Base-by-base conservation (phyloP, 1,139 yeast genomes). In the Yamadazyma spencermartinsiae region DNA sequence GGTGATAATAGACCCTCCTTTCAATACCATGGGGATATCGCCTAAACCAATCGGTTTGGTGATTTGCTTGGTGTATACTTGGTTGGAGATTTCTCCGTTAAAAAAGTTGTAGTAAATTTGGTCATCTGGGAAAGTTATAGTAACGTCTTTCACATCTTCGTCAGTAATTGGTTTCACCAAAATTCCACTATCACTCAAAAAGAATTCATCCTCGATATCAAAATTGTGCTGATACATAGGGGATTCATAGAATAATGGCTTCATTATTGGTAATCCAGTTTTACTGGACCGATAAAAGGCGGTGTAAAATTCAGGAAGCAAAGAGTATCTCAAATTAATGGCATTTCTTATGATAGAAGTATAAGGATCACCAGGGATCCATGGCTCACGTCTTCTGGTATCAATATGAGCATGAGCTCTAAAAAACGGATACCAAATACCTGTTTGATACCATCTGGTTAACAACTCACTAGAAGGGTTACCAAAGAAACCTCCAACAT, bases 321-420 rank as follows among this genome's bases (percentile, higher is more conserved):
- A 65, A 17, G 76, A 65, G 60, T 92, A 92, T 44, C 99, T 72
- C 48, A 87, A 68, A 41, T 68, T 69, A 18, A 92, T 72, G 0
- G 96, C 84, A 35, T 84, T 82, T 39, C 86, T 73, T 39, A 89
- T 83, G 18, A 76, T 58, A 0, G 78, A 65, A n/a, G 83, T 79
- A 50, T 76, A 80, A 3, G 92, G 90, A 21, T 81, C 94, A 2
- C 86, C 86, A 2, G 85, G 74, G 34, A 90, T 62, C 82, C 90
- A 92, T 1, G 98, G 98, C 55, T 92, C 99, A 44, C 97, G 76
- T 61, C 98, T 79, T 54, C 85, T 74, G 1, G 97, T 74, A 59
- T 92, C 98, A 41, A 90, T 85, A 64, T 94, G 98, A 0, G 98
- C 97, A 64, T 92, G 99, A 0, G 85, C 97, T 55, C 98, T 74